These are phyloP conservation scores for Glomus cerebriforme DNA, from an alignment of 192 early-diverging fungal genomes.

Conservation along the genomic window DNA sequence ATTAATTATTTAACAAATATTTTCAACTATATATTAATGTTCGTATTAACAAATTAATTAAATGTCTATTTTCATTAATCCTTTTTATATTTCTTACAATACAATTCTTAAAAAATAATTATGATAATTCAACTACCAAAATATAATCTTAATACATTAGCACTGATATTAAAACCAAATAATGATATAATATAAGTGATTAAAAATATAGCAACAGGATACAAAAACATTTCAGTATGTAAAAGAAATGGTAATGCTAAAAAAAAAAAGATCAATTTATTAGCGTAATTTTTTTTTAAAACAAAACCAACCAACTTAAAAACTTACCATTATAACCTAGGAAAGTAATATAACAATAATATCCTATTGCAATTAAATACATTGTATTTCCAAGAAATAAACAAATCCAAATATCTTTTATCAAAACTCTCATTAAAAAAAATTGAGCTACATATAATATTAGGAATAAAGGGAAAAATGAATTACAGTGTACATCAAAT, in stretches of 20 bases:
- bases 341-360: constrained; percentile 90
- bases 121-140: too few species aligned
- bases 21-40: too few species aligned
- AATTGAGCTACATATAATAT: constrained; percentile 91
- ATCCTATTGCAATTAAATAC: constrained; percentile 76
- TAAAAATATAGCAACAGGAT: constrained; percentile 73
- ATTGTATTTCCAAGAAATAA: constrained; percentile 86
- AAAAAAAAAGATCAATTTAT: background rate
- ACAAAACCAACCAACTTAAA: background rate
- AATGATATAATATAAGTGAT: constrained; percentile 63
- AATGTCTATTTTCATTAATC: too few species aligned
- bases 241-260: constrained; percentile 91
- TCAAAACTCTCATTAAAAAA: constrained; percentile 85
- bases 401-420: constrained; percentile 77
- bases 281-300: background rate
- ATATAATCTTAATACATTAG: constrained; percentile 73
- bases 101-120: too few species aligned
- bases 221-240: constrained; percentile 86
- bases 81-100: too few species aligned
- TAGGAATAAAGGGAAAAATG: constrained; percentile 89
- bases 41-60: too few species aligned
- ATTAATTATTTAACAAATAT: too few species aligned
- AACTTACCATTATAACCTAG: constrained; percentile 87
- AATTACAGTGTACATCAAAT: constrained; percentile 97
- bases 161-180: constrained; percentile 79